phyloP scores from a whole-genome alignment of 345 rosid genomes.

The Populus euphratica region DNA sequence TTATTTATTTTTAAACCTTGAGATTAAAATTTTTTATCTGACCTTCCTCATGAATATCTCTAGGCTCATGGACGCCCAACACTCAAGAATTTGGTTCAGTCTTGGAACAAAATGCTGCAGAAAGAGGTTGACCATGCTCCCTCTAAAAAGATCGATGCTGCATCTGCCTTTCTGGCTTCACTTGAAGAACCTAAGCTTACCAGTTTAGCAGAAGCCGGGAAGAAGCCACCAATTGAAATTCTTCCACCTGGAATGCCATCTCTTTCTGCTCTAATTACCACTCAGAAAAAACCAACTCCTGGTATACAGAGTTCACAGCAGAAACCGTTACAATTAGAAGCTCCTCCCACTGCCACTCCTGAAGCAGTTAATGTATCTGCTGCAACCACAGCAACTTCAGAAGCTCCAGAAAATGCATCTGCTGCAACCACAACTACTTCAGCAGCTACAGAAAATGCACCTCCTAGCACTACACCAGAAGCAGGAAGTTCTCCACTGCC shows the following conservation, averaged over 20 bases:
- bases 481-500: slow-evolving; percentile 22
- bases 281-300: slow-evolving; percentile 62
- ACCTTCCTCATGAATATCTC: slow-evolving; percentile 17
- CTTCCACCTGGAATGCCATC: slow-evolving; percentile 95
- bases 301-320: slow-evolving; percentile 44
- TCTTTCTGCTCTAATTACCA: slow-evolving; percentile 62
- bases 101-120: slow-evolving; percentile 89
- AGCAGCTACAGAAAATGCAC: slow-evolving; percentile 8
- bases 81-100: slow-evolving; percentile 73
- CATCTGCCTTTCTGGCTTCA: slow-evolving; percentile 85
- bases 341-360: slow-evolving; percentile 47
- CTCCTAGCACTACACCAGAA: slow-evolving; percentile 11
- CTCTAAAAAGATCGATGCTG: slow-evolving; percentile 78
- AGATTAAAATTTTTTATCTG: slow-evolving; percentile 14
- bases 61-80: slow-evolving; percentile 98
- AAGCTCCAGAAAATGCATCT: slow-evolving; percentile 20
- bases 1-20: neutral
- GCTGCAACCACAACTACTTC: slow-evolving; percentile 29
- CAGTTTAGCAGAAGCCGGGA: slow-evolving; percentile 77
- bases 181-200: slow-evolving; percentile 86
- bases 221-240: slow-evolving; percentile 81
- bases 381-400: slow-evolving; percentile 25
- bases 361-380: slow-evolving; percentile 13
- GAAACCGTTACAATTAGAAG: slow-evolving; percentile 56
- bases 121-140: slow-evolving; percentile 79